A percentile compares a stretch with the other conserved stretches of the same genome.
These are phyloP conservation scores for Chenopodium formosanum DNA, from an alignment of 148 eudicot species.

Conservation along the genomic window DNA sequence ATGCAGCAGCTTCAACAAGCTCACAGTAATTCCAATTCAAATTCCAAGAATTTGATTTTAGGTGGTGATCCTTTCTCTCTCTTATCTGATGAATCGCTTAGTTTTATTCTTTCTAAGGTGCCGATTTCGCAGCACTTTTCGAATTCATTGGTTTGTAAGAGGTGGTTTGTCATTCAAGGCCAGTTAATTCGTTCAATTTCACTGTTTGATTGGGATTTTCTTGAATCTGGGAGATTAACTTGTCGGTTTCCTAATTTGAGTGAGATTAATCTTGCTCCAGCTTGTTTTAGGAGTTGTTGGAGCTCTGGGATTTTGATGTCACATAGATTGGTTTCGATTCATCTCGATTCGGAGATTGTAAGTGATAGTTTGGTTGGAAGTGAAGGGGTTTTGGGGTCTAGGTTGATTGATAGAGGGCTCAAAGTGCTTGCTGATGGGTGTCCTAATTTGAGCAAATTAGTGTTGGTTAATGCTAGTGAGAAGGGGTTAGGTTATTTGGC, in stretches of 20 bases:
- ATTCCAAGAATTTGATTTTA: conserved; percentile 1
- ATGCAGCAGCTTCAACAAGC: conserved; percentile 46
- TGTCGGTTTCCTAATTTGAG: conserved; percentile 62
- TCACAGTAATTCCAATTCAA: neutral
- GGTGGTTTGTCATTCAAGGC: conserved; percentile 64
- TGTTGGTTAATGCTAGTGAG: conserved; percentile 50
- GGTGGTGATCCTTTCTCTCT: conserved; percentile 41
- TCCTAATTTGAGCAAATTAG: conserved; percentile 63
- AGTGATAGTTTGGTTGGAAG: conserved; percentile 40
- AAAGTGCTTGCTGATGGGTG: conserved; percentile 55
- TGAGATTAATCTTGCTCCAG: conserved; percentile 50
- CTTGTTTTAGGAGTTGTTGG: conserved; percentile 41
- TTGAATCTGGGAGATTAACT: conserved; percentile 63
- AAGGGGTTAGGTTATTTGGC: conserved; percentile 56
- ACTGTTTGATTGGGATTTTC: conserved; percentile 71
- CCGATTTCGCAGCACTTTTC: conserved; percentile 42
- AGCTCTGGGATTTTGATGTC: conserved; percentile 63
- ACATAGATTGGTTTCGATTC: conserved; percentile 44
- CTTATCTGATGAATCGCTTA: conserved; percentile 55
- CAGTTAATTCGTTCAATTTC: conserved; percentile 39
- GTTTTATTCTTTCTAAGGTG: conserved; percentile 49
- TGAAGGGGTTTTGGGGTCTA: conserved; percentile 42
- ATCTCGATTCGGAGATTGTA: conserved; percentile 40
- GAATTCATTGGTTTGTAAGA: conserved; percentile 59
- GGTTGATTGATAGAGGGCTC: conserved; percentile 39